Base-by-base conservation (phyloP, 306 rosid species). In the Cucurbita moschata region DNA sequence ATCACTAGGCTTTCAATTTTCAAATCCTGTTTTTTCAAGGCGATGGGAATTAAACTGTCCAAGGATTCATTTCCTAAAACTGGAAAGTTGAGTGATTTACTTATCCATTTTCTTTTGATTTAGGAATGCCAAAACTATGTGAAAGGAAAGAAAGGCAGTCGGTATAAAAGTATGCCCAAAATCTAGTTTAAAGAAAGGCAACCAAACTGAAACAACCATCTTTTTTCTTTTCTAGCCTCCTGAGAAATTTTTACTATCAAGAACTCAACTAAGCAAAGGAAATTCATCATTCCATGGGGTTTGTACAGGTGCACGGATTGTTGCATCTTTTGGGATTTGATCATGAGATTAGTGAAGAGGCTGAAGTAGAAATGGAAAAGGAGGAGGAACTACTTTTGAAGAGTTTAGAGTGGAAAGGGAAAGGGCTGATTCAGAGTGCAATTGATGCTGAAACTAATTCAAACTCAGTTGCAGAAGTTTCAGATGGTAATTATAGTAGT, bases 261-360 rank as follows among this genome's bases (percentile, higher is more conserved):
- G 18, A 49, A 19, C 13, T 46, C 37, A 21, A 0, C 49, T 7
- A 19, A 73, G 62, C 60, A 21, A 37, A 55, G 44, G 74, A 73
- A 42, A 23, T 23, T 55, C 16, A 35, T 79, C 50, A 61, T 77
- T 51, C 65, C 69, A 52, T 77, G 51, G 78, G 72, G 4, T 40
- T 47, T 62, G 54, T 77, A 76, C 78, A 90, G 97, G 83, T 93
- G 78, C 98, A 88, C 85, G 98, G 98, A 39, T 79, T 93, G 82
- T 84, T 93, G 85, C 97, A 93, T 90, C 92, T 90, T 76, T 73
- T 90, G 81, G 96, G 96, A 72, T 93, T 88, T 85, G 97, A 87
- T 82, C 98, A 87, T 84, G 97, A 90, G 87, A 61, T 87, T 75
- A 89, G 94, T 18, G 89, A 90, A 79, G 88, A 88, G 75, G 94